phyloP scores from a whole-genome alignment of 2,329 filamentous ascomycete genomes.

The Phyllosticta paracitricarpa region DNA sequence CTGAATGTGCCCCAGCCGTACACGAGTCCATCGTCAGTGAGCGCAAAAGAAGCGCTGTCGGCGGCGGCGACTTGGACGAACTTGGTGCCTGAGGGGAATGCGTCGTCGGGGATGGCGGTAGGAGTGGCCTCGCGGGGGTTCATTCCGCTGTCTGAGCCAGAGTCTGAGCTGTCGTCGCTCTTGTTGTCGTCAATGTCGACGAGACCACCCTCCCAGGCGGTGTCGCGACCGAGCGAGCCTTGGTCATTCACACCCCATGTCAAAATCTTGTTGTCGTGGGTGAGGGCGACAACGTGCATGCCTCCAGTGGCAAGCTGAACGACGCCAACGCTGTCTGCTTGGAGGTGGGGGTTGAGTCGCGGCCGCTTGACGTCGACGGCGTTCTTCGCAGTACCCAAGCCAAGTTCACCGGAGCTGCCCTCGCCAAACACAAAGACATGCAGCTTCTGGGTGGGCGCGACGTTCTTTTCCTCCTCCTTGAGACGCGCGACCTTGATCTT shows the following conservation, averaged over 20 bases:
- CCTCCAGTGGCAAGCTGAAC: constrained; percentile 70
- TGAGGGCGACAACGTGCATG: constrained; percentile 71
- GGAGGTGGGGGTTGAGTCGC: constrained; percentile 54
- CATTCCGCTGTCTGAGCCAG: constrained; percentile 49
- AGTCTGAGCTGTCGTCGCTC: constrained; percentile 39
- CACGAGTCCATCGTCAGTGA: constrained; percentile 64
- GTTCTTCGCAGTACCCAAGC: constrained; percentile 58
- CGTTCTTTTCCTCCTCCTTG: constrained; percentile 45
- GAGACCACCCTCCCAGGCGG: constrained; percentile 54
- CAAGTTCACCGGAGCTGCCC: constrained; percentile 71
- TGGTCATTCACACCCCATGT: constrained; percentile 87
- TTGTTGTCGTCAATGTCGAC: constrained; percentile 44
- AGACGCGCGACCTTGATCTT: constrained; percentile 17
- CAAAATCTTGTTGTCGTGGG: constrained; percentile 69
- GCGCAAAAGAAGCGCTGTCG: constrained; percentile 65
- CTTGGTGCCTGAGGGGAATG: constrained; percentile 51
- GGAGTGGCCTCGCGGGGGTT: constrained; percentile 67
- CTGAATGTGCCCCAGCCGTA: constrained; percentile 82
- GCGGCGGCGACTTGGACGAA: constrained; percentile 61
- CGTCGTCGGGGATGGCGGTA: constrained; percentile 42
- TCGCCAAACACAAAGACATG: constrained; percentile 75
- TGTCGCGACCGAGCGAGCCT: constrained; percentile 68
- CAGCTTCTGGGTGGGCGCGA: constrained; percentile 51
- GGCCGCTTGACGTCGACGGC: constrained; percentile 65
- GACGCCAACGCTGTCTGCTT: constrained; percentile 49